Percentiles rank a stretch among this genome's conserved stretches.
phyloP scores from a whole-genome alignment of 768 basidiomycete genomes.

The Leccinum boreale region DNA sequence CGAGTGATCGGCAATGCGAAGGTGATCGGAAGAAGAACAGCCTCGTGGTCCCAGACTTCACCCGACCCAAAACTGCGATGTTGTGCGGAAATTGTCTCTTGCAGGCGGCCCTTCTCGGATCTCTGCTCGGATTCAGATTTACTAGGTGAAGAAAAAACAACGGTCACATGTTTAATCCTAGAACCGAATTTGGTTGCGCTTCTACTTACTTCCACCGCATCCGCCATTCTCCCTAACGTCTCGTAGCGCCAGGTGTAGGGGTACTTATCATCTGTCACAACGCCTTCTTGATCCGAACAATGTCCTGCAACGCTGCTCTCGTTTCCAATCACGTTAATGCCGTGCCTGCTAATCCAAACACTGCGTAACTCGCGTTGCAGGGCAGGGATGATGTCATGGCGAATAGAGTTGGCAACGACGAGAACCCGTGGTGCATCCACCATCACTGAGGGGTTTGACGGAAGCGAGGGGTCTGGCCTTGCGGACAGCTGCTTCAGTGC shows the following conservation, averaged over 20 bases:
- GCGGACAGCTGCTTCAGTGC: slow-evolving; percentile 27
- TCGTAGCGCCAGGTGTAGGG: slow-evolving; percentile 52
- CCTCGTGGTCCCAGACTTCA: background rate
- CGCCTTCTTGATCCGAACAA: slow-evolving; percentile 17
- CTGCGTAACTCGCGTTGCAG: slow-evolving; percentile 51
- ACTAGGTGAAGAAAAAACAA: background rate
- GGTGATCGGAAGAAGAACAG: background rate
- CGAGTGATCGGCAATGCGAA: background rate
- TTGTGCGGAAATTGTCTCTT: background rate
- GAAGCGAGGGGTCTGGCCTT: slow-evolving; percentile 16
- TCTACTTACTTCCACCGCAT: slow-evolving; percentile 48
- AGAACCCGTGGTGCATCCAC: slow-evolving; percentile 46
- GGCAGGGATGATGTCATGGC: slow-evolving; percentile 66
- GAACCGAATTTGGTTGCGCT: background rate
- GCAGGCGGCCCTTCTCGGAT: slow-evolving; percentile 4
- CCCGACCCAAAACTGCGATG: background rate
- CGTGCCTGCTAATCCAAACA: slow-evolving; percentile 61
- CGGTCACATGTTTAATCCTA: background rate
- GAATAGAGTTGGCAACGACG: slow-evolving; percentile 64
- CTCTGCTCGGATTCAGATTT: background rate
- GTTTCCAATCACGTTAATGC: slow-evolving; percentile 23
- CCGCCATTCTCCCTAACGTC: slow-evolving; percentile 59
- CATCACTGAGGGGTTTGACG: slow-evolving; percentile 12
- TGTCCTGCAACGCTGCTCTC: slow-evolving; percentile 38
- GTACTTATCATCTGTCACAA: slow-evolving; percentile 20